Evolutionary conservation across 2,329 filamentous ascomycete species (phyloP), one percentile per base, ranked within the genome.

Genomic region (Verticillium zaregamsianum): DNA sequence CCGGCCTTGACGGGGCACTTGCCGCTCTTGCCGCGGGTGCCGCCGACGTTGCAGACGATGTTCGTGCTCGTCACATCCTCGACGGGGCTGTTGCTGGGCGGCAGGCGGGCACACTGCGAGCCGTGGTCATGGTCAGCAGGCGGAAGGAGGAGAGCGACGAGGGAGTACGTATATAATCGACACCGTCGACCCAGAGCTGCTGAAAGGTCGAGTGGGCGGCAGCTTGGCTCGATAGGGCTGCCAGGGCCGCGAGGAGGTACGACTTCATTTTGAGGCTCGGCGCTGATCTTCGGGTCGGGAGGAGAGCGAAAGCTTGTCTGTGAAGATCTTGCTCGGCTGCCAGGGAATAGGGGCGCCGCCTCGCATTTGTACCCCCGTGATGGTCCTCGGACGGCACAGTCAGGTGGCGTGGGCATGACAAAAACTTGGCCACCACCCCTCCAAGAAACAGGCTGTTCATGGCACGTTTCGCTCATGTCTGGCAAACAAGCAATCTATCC

Each of bases 131-230:
- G 12, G 52, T 54, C 17, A 63, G 57, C 9, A 32, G 3, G 39
- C 20, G 11, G 11, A n/a, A 23, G 45, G 9, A 3, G 3, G 14
- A 5, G 2, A 49, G 20, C 8, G 45, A 25, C 8, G 7, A 25
- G 15, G 45, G 61, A 31, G 33, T 61, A 76, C 69, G 68, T 76
- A 70, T 76, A 72, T 73, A 74, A 65, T 75, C 80, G 6, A 72
- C 65, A 23, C 74, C 77, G 58, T 77, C 72, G 28, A 80, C 74
- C 79, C 78, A 81, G 49, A 81, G 69, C 20, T 80, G 70, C 65
- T 84, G 82, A 71, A 82, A 84, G 23, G 77, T 80, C 28, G 82
- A 79, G 64, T 85, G 82, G 55, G 73, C 76, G 57, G 76, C 68
- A 17, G 74, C 79, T 37, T 70, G 68, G 17, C 72, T 75, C 49